Evolutionary conservation across 1,284 basidiomycete genomes (phyloP).

Genomic region (Tremellales sp.): DNA sequence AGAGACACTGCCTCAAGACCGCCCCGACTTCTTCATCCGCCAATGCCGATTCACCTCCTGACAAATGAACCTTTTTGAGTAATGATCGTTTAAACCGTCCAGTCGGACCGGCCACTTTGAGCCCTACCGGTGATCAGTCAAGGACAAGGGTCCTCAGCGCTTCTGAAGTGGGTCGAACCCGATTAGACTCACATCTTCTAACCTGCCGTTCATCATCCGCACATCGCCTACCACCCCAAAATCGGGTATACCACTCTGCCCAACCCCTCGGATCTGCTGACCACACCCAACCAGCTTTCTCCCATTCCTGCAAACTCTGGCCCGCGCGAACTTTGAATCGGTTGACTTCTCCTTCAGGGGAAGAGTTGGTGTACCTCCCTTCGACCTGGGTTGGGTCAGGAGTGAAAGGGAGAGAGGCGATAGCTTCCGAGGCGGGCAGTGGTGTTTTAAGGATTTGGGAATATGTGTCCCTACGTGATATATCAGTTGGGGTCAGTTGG

Average conservation of each 20-base stretch:
- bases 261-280: constrained; percentile 51
- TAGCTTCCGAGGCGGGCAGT: constrained; percentile 16
- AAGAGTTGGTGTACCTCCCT: constrained; percentile 23
- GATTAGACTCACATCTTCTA: constrained; percentile 45
- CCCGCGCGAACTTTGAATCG: constrained; percentile 50
- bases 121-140: constrained; percentile 30
- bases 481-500: not conserved
- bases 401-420: constrained; percentile 23
- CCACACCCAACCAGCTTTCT: constrained; percentile 52
- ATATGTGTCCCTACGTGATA: constrained; percentile 17
- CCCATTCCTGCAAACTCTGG: constrained; percentile 51
- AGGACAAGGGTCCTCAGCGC: no score
- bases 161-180: no score
- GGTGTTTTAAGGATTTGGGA: constrained; percentile 27
- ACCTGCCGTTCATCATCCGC: constrained; percentile 52
- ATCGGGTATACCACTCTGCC: constrained; percentile 52
- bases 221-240: constrained; percentile 50
- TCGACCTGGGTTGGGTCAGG: constrained; percentile 4
- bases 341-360: constrained; percentile 44
- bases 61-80: constrained; percentile 45
- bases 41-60: constrained; percentile 29
- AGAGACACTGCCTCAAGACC: constrained; percentile 40
- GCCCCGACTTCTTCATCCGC: constrained; percentile 37
- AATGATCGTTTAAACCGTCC: constrained; percentile 50
- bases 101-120: constrained; percentile 50